These are phyloP conservation scores for Kwoniella sp. DNA, from an alignment of 768 basidiomycete species.

Conservation along the genomic window DNA sequence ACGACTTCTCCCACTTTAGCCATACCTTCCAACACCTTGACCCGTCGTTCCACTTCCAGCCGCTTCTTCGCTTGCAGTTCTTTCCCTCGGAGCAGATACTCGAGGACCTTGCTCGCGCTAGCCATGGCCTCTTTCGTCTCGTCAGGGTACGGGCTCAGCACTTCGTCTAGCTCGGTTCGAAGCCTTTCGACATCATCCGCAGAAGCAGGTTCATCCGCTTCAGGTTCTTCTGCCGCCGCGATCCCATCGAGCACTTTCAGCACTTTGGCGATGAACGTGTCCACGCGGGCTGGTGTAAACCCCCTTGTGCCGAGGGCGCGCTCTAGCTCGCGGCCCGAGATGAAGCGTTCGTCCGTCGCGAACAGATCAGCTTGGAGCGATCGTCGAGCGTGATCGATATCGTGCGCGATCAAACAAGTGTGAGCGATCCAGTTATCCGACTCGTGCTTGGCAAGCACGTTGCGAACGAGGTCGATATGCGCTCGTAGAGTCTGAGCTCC, in stretches of 20 bases:
- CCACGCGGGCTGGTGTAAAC: conserved; percentile 36
- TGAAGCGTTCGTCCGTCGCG: conserved; percentile 47
- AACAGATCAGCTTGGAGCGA: conserved; percentile 43
- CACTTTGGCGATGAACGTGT: conserved; percentile 48
- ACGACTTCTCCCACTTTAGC: conserved; percentile 47
- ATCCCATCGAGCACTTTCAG: conserved; percentile 50
- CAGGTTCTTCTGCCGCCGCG: conserved; percentile 41
- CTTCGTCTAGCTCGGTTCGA: conserved; percentile 30
- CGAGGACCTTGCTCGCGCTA: conserved; percentile 32
- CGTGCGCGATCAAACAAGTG: conserved; percentile 43
- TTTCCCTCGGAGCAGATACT: conserved; percentile 43
- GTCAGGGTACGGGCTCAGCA: conserved; percentile 29
- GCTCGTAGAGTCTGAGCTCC: conserved; percentile 31
- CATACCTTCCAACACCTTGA: conserved; percentile 52
- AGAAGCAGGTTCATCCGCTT: conserved; percentile 15
- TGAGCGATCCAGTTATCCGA: conserved; percentile 49
- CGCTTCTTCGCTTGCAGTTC: conserved; percentile 47
- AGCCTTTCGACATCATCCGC: conserved; percentile 24
- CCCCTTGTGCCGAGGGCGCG: conserved; percentile 28
- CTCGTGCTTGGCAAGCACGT: conserved; percentile 37
- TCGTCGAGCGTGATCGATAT: conserved; percentile 43
- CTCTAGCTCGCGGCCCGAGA: conserved; percentile 40
- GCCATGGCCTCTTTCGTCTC: conserved; percentile 44
- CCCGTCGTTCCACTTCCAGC: conserved; percentile 43
- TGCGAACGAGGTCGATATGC: conserved; percentile 31